phyloP scores from a whole-genome alignment of 2,329 filamentous ascomycete species.

The Colletotrichum sp. region DNA sequence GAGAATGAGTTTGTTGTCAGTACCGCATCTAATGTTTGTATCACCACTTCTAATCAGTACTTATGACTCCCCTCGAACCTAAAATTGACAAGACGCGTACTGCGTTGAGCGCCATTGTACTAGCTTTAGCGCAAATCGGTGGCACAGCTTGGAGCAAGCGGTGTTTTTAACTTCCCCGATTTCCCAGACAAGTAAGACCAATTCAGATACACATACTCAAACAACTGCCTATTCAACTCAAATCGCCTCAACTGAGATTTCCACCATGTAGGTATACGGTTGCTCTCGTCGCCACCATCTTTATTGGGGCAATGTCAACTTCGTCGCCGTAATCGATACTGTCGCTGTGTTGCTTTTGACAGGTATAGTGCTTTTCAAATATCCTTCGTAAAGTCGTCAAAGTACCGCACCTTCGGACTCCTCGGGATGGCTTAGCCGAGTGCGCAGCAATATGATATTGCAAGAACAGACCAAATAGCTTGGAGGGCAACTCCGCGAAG shows the following conservation, averaged over 20 bases:
- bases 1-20: not conserved
- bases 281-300: not conserved
- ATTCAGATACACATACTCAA: too few relatives aligned
- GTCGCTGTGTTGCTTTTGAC: too few relatives aligned
- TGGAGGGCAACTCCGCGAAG: not conserved
- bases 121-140: not conserved
- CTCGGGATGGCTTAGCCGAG: not conserved
- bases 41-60: not conserved
- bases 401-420: not conserved
- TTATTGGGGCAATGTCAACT: too few relatives aligned
- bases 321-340: accelerated
- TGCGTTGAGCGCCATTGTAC: not conserved
- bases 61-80: not conserved
- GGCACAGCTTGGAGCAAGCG: not conserved
- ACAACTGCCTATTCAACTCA: too few relatives aligned
- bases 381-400: accelerated
- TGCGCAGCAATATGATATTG: not conserved
- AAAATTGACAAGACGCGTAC: not conserved
- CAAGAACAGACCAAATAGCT: not conserved
- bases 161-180: not conserved
- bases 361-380: not conserved
- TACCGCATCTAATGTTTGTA: not conserved
- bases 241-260: not conserved
- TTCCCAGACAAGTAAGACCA: too few relatives aligned
- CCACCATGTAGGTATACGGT: not conserved